A percentile compares a stretch with the other conserved stretches of the same genome.
Evolutionary conservation across 257 asterid species (phyloP).

Genomic region (Solanum sitiens): DNA sequence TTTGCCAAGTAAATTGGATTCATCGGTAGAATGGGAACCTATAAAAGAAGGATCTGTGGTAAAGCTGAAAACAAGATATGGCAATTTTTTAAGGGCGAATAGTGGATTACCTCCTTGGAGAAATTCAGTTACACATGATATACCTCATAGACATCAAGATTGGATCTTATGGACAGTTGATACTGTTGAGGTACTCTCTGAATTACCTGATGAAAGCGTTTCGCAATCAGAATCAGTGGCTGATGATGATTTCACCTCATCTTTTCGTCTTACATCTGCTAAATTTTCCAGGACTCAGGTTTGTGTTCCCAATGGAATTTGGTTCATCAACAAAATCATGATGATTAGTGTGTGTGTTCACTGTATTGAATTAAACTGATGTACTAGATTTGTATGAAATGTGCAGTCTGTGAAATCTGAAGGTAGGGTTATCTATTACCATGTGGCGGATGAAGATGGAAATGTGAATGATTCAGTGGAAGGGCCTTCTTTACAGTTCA

Average conservation of each 20-base stretch:
- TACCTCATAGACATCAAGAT: constrained; percentile 56
- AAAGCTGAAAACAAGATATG: constrained; percentile 61
- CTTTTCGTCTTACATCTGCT: constrained; percentile 26
- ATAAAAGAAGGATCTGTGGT: constrained; percentile 46
- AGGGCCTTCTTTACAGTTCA: constrained; percentile 47
- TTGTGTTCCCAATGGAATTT: neutral
- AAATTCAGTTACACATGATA: constrained; percentile 84
- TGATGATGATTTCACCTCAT: constrained; percentile 26
- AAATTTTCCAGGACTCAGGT: constrained; percentile 17
- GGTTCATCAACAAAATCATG: neutral
- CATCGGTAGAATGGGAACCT: constrained; percentile 82
- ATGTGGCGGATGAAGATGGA: constrained; percentile 56
- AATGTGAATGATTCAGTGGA: constrained; percentile 25
- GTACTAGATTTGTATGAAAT: neutral
- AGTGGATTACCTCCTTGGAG: constrained; percentile 97
- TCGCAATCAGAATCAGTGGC: constrained; percentile 19
- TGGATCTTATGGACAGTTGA: constrained; percentile 78
- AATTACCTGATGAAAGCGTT: constrained; percentile 26
- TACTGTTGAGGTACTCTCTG: constrained; percentile 36
- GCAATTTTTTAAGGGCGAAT: constrained; percentile 76
- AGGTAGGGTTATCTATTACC: constrained; percentile 59
- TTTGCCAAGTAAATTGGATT: constrained; percentile 48
- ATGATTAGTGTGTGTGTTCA: neutral
- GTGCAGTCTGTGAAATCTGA: constrained; percentile 24
- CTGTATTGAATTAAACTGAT: neutral